These are phyloP conservation scores for Chlamydomonas incerta DNA, from an alignment of 139 green algal genomes.

Conservation along the genomic window DNA sequence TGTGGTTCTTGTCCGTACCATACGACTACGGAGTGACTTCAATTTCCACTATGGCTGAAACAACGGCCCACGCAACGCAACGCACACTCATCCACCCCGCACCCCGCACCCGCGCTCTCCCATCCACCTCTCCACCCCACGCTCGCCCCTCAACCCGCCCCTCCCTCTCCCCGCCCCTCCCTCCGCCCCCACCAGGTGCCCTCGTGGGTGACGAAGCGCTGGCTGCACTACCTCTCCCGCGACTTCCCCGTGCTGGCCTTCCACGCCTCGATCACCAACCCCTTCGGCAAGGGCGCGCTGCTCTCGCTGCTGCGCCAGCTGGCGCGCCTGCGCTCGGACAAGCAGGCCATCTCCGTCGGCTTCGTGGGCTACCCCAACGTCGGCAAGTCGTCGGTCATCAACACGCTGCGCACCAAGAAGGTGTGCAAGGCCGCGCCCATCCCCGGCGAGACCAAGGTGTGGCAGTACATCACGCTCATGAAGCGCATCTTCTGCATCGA, in stretches of 20 bases:
- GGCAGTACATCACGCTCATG: conserved; percentile 99
- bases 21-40: conserved; percentile 27
- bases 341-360: conserved; percentile 96
- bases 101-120: neutral
- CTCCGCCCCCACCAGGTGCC: conserved; percentile 78
- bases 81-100: neutral
- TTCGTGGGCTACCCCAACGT: conserved; percentile 99
- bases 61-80: neutral
- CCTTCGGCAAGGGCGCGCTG: conserved; percentile 97
- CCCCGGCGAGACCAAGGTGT: conserved; percentile 98
- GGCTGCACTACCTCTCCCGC: conserved; percentile 89
- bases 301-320: conserved; percentile 88
- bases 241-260: conserved; percentile 98
- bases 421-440: conserved; percentile 97
- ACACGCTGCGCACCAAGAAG: conserved; percentile 96
- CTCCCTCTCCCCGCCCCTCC: neutral
- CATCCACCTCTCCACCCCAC: neutral
- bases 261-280: conserved; percentile 95
- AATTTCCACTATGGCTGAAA: conserved; percentile 22
- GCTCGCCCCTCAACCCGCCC: neutral
- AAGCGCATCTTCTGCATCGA: conserved; percentile 99
- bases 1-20: conserved; percentile 45
- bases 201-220: conserved; percentile 97
- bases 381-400: conserved; percentile 99
- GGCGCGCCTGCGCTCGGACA: conserved; percentile 92